Percentiles rank a stretch among this genome's conserved stretches.
These are phyloP conservation scores for Colletotrichum gigasporum DNA, from an alignment of 2,329 filamentous ascomycete species.

Conservation along the genomic window DNA sequence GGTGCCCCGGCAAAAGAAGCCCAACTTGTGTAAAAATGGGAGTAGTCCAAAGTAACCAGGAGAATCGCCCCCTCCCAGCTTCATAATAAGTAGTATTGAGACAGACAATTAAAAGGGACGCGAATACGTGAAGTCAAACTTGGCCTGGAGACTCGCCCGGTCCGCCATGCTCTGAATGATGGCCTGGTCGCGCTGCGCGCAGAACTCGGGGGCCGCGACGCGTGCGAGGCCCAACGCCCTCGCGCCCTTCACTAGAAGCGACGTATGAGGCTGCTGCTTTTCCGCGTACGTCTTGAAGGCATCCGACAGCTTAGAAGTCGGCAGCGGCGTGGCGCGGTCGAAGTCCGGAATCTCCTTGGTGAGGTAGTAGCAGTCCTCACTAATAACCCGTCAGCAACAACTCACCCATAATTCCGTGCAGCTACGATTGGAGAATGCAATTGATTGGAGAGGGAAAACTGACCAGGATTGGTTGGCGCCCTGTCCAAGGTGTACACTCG, in stretches of 20 bases:
- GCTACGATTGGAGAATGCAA: no score
- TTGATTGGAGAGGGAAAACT: background rate
- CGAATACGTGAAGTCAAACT: slow-evolving; percentile 8
- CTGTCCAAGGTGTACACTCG: slow-evolving; percentile 38
- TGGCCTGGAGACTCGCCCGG: background rate
- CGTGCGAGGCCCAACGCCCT: slow-evolving; percentile 32
- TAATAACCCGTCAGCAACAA: background rate
- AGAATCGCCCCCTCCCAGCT: no score
- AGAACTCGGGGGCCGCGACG: slow-evolving; percentile 30
- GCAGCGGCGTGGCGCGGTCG: background rate
- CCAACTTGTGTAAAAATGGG: no score
- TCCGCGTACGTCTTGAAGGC: slow-evolving; percentile 25
- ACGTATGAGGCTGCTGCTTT: slow-evolving; percentile 36
- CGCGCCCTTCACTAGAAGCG: slow-evolving; percentile 35
- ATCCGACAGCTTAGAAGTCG: background rate
- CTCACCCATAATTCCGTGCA: background rate
- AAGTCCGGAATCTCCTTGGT: background rate
- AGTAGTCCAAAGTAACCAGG: background rate
- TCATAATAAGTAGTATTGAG: no score
- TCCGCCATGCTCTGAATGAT: slow-evolving; percentile 14
- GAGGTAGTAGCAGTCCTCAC: slow-evolving; percentile 23
- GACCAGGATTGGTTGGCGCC: slow-evolving; percentile 35
- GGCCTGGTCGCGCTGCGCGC: slow-evolving; percentile 21
- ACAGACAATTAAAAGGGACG: slow-evolving; percentile 1
- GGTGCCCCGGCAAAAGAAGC: no score